Base-by-base conservation (phyloP, 768 basidiomycete species). In the Pluteus cervinus region DNA sequence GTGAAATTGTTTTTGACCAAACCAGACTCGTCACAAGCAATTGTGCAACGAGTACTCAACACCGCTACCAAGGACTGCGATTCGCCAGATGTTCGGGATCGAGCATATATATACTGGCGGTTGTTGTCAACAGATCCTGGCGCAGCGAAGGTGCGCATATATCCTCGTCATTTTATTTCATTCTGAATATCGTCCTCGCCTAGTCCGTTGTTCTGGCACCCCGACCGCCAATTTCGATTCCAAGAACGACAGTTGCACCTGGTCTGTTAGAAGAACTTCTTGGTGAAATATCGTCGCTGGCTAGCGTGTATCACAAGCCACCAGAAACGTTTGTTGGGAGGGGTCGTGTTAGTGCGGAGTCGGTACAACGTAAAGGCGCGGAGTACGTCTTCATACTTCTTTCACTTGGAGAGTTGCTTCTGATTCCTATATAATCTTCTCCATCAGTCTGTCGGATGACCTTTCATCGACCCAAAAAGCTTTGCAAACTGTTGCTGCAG, bases 31-130 rank as follows among this genome's bases (percentile, higher is more conserved):
- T 86, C 93, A 24, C 94, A 98, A 56, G 85, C 74, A 4, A 72
- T 98, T 11, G 94, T 98, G 1, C 94, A 98, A 55, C 71, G 74
- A n/a, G 82, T 97, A 3, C 65, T 98, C 28, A 82, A 87, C 44
- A 92, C 90, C 0, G 96, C 96, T 0, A 99, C 96, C 3, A 97
- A 92, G 54, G 91, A 92, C 48, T 96, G 92, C 49, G 96, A 99
- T 51, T 92, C 86, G 4, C 89, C 96, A 9, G 94, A 98, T 56
- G 89, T 99, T 11, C 75, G 96, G 28, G 96, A 99, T 57, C 74
- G 93, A 33, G 96, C 96, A 1, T 99, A 98, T 54, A 94, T 98
- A 26, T 98, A 98, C 53, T 99, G 96, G 96, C 73, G 96, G 43
- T 54, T 99, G 45, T 59, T 99, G 18, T 94, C 90, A 5, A 92